phyloP scores from a whole-genome alignment of 208 protist species.

The Acanthamoeba healyi region DNA sequence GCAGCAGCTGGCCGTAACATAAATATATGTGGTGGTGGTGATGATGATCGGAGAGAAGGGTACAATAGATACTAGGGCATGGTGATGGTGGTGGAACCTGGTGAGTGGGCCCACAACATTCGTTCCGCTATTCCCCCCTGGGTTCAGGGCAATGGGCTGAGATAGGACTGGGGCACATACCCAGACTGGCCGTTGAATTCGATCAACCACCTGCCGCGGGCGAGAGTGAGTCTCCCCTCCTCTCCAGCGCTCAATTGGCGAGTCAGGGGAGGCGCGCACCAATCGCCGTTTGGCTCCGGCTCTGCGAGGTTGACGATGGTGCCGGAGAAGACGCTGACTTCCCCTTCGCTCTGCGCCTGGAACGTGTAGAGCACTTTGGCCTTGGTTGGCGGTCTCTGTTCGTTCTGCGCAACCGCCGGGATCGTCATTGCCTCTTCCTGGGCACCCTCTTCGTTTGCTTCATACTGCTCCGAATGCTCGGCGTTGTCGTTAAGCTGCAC shows the following conservation, averaged over 20 bases:
- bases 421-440: not conserved
- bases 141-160: not conserved
- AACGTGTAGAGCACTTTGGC: constrained; percentile 8
- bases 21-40: too few relatives aligned
- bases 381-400: not conserved
- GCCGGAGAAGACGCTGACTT: not conserved
- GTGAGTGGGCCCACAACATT: too few relatives aligned
- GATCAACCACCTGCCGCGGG: not conserved
- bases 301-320: not conserved
- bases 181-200: not conserved
- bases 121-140: too few relatives aligned
- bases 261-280: not conserved
- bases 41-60: too few relatives aligned
- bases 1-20: too few relatives aligned
- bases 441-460: not conserved
- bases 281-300: not conserved
- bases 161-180: not conserved
- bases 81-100: too few relatives aligned
- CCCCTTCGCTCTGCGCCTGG: not conserved
- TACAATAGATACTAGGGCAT: too few relatives aligned
- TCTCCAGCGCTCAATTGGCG: not conserved
- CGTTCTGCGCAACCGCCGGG: not conserved
- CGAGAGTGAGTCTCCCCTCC: not conserved
- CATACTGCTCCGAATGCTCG: too few relatives aligned
- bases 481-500: not conserved